Percentiles rank a stretch among this genome's conserved stretches.
Evolutionary conservation across 78 protist genomes (phyloP).

Genomic region (Isochrysis galbana): DNA sequence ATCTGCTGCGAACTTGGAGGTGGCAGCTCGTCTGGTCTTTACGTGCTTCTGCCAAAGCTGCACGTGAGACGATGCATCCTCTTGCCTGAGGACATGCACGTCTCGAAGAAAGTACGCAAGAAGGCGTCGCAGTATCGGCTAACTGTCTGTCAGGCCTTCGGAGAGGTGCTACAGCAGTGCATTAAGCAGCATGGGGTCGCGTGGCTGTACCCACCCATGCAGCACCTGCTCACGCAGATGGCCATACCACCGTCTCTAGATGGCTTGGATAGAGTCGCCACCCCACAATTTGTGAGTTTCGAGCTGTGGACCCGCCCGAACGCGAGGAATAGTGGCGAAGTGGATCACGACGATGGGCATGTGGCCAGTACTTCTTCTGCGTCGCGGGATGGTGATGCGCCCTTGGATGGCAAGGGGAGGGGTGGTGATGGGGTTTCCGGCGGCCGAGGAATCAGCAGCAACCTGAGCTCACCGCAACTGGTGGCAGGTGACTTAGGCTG

Average conservation of each 20-base stretch:
- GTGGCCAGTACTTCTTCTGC: too few relatives aligned
- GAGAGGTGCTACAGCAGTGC: not conserved
- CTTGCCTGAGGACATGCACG: not conserved
- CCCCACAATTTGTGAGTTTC: not conserved
- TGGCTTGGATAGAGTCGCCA: not conserved
- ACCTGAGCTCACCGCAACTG: not conserved
- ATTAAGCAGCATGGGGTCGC: not conserved
- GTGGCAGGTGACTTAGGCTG: not conserved
- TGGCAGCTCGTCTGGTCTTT: not conserved
- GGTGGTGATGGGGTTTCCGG: too few relatives aligned
- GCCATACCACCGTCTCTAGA: not conserved
- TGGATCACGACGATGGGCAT: too few relatives aligned
- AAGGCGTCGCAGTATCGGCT: not conserved
- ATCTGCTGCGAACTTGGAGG: not conserved
- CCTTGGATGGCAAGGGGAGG: too few relatives aligned
- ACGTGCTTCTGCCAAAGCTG: not conserved
- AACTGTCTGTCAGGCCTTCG: not conserved
- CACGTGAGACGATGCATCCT: not conserved
- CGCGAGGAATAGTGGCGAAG: not conserved
- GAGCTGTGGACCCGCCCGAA: not conserved
- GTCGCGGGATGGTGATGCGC: too few relatives aligned
- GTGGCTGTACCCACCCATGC: conserved; percentile 9
- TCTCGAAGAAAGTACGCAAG: not conserved
- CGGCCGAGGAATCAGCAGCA: too few relatives aligned
- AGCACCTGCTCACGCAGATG: not conserved